A percentile compares a stretch with the other conserved stretches of the same genome.
Conservation (phyloP, 2,329 filamentous ascomycete species). For the Hirsutella rhossiliensis region DNA sequence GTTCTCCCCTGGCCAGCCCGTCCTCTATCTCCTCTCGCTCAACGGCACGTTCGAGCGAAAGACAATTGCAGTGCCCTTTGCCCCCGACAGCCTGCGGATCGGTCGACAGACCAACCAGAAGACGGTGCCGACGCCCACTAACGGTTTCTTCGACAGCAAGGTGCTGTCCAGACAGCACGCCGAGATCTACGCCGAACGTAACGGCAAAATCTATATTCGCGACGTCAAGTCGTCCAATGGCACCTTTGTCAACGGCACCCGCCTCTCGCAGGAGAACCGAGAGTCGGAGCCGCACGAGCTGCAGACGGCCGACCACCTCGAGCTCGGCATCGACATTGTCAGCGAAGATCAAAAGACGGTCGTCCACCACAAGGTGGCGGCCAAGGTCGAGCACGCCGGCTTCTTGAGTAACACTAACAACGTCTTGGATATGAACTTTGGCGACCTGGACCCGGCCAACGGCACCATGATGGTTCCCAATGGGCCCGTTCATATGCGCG, state of each 20-base stretch:
- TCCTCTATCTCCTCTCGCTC: conserved; percentile 77
- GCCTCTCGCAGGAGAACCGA: conserved; percentile 84
- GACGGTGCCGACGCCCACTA: conserved; percentile 78
- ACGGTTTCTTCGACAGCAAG: conserved; percentile 97
- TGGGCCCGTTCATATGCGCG: conserved; percentile 57
- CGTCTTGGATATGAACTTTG: conserved; percentile 80
- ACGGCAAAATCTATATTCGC: conserved; percentile 88
- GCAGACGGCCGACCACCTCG: conserved; percentile 80
- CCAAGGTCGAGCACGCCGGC: conserved; percentile 91
- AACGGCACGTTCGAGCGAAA: conserved; percentile 97
- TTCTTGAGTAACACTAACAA: conserved; percentile 65
- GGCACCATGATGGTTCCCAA: conserved; percentile 59
- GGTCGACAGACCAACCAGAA: conserved; percentile 96
- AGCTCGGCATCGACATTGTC: conserved; percentile 95
- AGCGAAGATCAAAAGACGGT: conserved; percentile 98
- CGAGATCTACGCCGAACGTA: conserved; percentile 78
- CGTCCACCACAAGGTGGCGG: conserved; percentile 95
- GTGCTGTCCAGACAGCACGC: conserved; percentile 93
- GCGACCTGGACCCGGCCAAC: conserved; percentile 75
- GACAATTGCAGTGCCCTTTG: conserved; percentile 85
- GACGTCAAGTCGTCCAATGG: conserved; percentile 98
- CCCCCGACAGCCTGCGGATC: conserved; percentile 87
- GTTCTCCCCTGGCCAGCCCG: conserved; percentile 53
- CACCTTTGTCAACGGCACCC: conserved; percentile 89
- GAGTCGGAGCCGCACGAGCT: conserved; percentile 94